Conservation (phyloP, 495 filamentous ascomycete genomes). For the Lepidopterella palustris region DNA sequence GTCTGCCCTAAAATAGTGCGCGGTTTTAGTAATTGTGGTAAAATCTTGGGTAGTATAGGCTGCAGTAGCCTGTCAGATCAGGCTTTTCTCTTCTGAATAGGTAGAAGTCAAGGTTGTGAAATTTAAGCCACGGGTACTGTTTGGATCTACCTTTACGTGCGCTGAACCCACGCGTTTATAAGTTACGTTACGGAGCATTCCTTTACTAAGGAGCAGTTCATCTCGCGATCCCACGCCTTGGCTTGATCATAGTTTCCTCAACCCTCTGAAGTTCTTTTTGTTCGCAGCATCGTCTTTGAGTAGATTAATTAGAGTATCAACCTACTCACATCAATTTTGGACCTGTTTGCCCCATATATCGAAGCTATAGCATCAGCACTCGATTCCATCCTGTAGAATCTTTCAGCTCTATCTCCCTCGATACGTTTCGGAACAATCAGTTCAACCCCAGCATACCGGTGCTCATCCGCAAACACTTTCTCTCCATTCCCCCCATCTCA, state of each 20-base stretch:
- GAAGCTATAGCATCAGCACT: neutral
- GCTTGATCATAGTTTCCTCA: neutral
- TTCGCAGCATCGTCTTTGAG: neutral
- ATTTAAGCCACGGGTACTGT: no score
- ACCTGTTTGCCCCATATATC: neutral
- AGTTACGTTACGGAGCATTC: no score
- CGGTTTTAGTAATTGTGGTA: no score
- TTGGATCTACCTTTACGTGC: no score
- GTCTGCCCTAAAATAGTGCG: no score
- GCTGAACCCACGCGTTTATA: no score
- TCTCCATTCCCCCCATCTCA: slow-evolving; percentile 43
- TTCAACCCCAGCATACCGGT: slow-evolving; percentile 45
- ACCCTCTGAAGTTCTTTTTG: neutral
- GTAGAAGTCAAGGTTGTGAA: no score
- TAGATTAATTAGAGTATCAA: neutral
- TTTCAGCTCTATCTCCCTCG: slow-evolving; percentile 20
- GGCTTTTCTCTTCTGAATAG: no score
- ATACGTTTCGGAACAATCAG: slow-evolving; percentile 42
- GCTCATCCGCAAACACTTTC: slow-evolving; percentile 43
- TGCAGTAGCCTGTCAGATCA: no score
- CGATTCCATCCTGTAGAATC: neutral
- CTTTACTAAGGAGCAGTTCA: no score
- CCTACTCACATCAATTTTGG: neutral
- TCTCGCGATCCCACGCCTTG: neutral
- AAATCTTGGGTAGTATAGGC: no score